Conservation (phyloP, 306 rosid genomes). For the Fragaria vesca region DNA sequence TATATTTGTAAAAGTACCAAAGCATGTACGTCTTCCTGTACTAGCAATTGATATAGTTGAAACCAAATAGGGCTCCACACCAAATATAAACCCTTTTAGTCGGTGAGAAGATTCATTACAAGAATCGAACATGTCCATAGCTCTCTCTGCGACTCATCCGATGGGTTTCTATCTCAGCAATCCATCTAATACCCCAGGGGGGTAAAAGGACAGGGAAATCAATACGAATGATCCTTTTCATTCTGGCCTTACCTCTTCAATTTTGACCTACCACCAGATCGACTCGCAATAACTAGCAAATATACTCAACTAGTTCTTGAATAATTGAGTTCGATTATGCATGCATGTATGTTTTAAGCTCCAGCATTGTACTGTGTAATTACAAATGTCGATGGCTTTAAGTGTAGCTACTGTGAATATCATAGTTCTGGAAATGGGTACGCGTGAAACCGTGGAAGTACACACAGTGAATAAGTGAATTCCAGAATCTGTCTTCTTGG, state of each 20-base stretch:
- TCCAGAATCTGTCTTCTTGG: neutral
- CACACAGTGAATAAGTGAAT: neutral
- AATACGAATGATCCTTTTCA: neutral
- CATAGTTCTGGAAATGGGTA: neutral
- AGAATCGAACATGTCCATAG: neutral
- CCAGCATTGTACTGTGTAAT: neutral
- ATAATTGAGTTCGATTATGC: neutral
- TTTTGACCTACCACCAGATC: neutral
- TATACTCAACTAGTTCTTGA: neutral
- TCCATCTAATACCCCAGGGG: neutral
- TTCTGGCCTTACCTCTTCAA: neutral
- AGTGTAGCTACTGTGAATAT: neutral
- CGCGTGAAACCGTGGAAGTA: neutral
- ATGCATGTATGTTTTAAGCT: neutral
- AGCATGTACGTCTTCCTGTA: neutral
- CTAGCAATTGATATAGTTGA: neutral
- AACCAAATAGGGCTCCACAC: conserved; percentile 1
- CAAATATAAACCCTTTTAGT: neutral
- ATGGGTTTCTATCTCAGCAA: neutral
- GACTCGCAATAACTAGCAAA: neutral
- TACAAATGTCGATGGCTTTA: neutral
- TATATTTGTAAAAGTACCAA: neutral
- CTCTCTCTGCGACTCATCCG: neutral
- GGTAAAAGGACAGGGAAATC: neutral
- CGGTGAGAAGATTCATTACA: neutral